Percentiles rank a stretch among this genome's conserved stretches.
Conservation (phyloP, 2,329 filamentous ascomycete species). For the Fusarium musae region DNA sequence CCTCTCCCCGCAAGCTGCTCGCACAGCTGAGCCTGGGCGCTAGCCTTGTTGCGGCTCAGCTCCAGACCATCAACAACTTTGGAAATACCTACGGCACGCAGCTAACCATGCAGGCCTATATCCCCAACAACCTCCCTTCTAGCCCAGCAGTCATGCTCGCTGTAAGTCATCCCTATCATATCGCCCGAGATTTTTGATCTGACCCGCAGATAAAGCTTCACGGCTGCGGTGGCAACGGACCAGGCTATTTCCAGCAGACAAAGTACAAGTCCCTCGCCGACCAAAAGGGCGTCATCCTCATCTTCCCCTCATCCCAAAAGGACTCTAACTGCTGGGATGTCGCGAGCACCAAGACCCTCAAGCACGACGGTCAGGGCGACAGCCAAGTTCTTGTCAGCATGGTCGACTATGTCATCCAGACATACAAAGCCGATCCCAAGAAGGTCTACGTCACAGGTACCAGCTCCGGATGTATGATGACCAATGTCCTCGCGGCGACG, state of each 20-base stretch:
- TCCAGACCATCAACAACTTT: conserved; percentile 18
- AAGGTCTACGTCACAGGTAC: conserved; percentile 9
- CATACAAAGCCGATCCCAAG: not conserved
- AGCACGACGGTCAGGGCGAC: conserved; percentile 9
- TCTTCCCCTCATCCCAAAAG: not conserved
- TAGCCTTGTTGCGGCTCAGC: conserved; percentile 16
- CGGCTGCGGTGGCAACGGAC: not conserved
- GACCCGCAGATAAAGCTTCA: not conserved
- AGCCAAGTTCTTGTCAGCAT: conserved; percentile 14
- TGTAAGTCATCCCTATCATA: not conserved
- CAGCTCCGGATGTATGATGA: conserved; percentile 21
- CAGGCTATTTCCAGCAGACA: conserved; percentile 7
- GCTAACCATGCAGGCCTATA: conserved; percentile 5
- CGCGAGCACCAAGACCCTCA: conserved; percentile 5
- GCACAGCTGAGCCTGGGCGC: conserved; percentile 6
- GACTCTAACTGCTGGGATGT: conserved; percentile 12
- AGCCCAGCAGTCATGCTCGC: conserved; percentile 8
- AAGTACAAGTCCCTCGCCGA: conserved; percentile 6
- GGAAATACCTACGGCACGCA: conserved; percentile 1
- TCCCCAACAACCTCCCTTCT: not conserved
- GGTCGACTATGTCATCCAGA: conserved; percentile 10
- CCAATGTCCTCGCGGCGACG: conserved; percentile 9
- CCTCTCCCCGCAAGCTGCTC: not conserved
- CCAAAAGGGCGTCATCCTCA: not conserved
- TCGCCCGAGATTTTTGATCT: not conserved